These are phyloP conservation scores for Polytolypa hystricis DNA, from an alignment of 2,329 filamentous ascomycete genomes.

Conservation along the genomic window DNA sequence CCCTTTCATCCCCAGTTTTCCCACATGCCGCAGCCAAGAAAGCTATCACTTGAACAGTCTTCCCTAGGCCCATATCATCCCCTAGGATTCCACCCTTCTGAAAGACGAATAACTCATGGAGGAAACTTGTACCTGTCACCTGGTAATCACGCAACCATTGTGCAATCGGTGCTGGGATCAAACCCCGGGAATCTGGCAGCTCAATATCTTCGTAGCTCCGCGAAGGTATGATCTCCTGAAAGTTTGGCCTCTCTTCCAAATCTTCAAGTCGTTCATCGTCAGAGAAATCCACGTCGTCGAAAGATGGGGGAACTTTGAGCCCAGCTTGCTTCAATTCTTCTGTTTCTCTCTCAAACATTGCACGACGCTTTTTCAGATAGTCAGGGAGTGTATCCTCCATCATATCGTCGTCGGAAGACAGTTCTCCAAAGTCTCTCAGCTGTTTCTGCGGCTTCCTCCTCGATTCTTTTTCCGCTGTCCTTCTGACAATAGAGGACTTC, in stretches of 20 bases:
- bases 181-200: constrained; percentile 61
- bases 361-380: constrained; percentile 59
- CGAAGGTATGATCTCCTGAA: constrained; percentile 52
- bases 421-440: constrained; percentile 31
- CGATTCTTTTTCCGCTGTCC: constrained; percentile 19
- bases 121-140: constrained; percentile 68
- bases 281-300: constrained; percentile 63
- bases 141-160: constrained; percentile 92
- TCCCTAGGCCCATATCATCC: constrained; percentile 95
- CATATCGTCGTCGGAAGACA: constrained; percentile 43
- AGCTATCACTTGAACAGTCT: constrained; percentile 90
- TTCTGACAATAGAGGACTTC: constrained; percentile 27
- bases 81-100: constrained; percentile 85
- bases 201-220: constrained; percentile 63
- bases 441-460: constrained; percentile 20
- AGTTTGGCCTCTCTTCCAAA: constrained; percentile 58
- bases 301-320: constrained; percentile 66
- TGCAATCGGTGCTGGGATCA: constrained; percentile 80
- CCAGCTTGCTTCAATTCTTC: constrained; percentile 54
- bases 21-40: constrained; percentile 88
- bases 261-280: constrained; percentile 54
- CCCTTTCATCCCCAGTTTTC: constrained; percentile 81
- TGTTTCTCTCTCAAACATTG: constrained; percentile 54
- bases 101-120: constrained; percentile 81
- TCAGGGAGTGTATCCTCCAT: constrained; percentile 55